These are phyloP conservation scores for Penicillium coprophilum DNA, from an alignment of 495 filamentous ascomycete genomes.

Conservation along the genomic window DNA sequence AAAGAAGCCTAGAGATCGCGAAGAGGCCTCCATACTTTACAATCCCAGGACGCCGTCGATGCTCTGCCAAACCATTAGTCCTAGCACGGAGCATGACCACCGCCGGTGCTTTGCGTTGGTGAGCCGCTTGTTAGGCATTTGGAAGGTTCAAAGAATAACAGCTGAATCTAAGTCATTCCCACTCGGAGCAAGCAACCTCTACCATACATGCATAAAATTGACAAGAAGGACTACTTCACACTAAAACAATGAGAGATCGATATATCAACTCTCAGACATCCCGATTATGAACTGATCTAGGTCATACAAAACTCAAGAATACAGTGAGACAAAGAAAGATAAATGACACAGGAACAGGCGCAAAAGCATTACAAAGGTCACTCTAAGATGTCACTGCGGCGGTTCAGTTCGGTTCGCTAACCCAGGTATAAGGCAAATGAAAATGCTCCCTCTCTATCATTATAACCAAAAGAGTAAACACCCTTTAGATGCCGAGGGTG, in stretches of 20 bases:
- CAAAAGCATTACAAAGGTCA: slow-evolving; percentile 19
- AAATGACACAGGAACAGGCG: slow-evolving; percentile 35
- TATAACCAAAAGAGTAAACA: neutral
- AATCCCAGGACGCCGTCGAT: too few relatives aligned
- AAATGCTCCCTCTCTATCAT: slow-evolving; percentile 15
- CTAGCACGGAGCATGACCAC: too few relatives aligned
- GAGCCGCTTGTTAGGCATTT: too few relatives aligned
- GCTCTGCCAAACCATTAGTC: too few relatives aligned
- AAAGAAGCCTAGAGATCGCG: neutral
- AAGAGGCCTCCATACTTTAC: too few relatives aligned
- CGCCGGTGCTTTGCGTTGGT: too few relatives aligned
- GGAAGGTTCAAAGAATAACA: neutral
- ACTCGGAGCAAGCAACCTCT: neutral
- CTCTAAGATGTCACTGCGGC: slow-evolving; percentile 20
- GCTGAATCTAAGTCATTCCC: neutral
- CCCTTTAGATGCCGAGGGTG: slow-evolving; percentile 80
- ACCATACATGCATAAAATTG: neutral
- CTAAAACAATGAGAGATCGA: neutral
- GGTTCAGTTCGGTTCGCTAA: slow-evolving; percentile 8
- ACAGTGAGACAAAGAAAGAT: slow-evolving; percentile 41
- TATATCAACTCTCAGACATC: slow-evolving; percentile 12
- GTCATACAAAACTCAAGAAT: slow-evolving; percentile 37
- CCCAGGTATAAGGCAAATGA: slow-evolving; percentile 21
- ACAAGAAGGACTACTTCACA: neutral
- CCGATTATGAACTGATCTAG: slow-evolving; percentile 37